These are phyloP conservation scores for Boletus pseudopeckii DNA, from an alignment of 768 basidiomycete genomes.

Conservation along the genomic window DNA sequence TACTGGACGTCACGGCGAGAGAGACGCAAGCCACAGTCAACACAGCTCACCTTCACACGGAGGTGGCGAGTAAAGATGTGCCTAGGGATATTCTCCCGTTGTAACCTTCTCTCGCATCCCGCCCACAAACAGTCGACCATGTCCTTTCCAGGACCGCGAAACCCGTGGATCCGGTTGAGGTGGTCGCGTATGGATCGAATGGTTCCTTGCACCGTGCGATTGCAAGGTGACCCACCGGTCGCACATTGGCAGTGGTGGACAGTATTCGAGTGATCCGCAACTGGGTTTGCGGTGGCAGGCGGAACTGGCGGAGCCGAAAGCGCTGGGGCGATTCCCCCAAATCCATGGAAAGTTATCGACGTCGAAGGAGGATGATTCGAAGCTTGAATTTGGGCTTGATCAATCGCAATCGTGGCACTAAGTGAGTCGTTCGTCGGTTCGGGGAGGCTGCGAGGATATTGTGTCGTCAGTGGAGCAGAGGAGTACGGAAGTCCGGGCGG, in stretches of 20 bases:
- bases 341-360: background rate
- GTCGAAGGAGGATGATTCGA: background rate
- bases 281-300: background rate
- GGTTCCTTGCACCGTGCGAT: constrained; percentile 1
- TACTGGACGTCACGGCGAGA: constrained; percentile 22
- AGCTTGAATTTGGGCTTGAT: background rate
- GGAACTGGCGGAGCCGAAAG: background rate
- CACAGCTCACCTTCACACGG: constrained; percentile 7
- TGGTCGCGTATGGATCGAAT: constrained; percentile 12
- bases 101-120: constrained; percentile 5
- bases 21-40: constrained; percentile 8
- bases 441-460: background rate
- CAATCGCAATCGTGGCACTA: background rate
- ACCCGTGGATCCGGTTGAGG: constrained; percentile 7
- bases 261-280: background rate
- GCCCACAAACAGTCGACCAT: constrained; percentile 4
- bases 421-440: background rate
- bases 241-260: constrained; percentile 3
- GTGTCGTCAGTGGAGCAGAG: too few relatives aligned
- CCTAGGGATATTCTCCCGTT: constrained; percentile 18
- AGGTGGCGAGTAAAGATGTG: constrained; percentile 20
- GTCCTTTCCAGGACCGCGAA: constrained; percentile 8
- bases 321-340: background rate
- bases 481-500: background rate
- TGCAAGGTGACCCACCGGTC: constrained; percentile 2